Evolutionary conservation across 2,329 filamentous ascomycete species (phyloP).

Genomic region (Colletotrichum tabaci): DNA sequence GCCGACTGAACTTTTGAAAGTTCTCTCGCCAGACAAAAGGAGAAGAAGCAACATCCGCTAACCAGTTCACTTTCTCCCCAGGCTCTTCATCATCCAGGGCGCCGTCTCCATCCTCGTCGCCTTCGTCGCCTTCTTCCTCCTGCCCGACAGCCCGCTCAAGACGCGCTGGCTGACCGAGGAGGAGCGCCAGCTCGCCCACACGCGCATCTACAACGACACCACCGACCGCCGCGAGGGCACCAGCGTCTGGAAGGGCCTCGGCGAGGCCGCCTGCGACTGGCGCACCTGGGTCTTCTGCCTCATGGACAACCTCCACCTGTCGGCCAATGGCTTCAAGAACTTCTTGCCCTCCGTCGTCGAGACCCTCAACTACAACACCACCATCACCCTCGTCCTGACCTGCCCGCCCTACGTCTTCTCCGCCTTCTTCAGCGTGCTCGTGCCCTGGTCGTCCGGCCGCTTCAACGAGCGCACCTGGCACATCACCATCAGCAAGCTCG

Average conservation of each 20-base stretch:
- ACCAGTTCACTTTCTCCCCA: neutral
- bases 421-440: conserved; percentile 55
- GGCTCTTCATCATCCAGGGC: conserved; percentile 60
- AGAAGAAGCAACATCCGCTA: neutral
- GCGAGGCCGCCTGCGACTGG: conserved; percentile 60
- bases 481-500: conserved; percentile 58
- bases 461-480: conserved; percentile 66
- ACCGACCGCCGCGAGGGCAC: conserved; percentile 56
- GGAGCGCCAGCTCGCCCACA: conserved; percentile 57
- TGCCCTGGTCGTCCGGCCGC: conserved; percentile 59
- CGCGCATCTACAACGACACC: conserved; percentile 49
- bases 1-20: too few species aligned
- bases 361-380: conserved; percentile 59
- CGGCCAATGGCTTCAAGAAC: conserved; percentile 62
- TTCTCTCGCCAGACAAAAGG: neutral
- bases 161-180: conserved; percentile 57
- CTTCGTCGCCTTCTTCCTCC: conserved; percentile 52
- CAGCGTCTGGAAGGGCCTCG: conserved; percentile 59
- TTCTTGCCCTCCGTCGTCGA: conserved; percentile 55
- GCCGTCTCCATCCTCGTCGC: conserved; percentile 54
- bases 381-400: conserved; percentile 63
- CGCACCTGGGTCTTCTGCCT: conserved; percentile 65
- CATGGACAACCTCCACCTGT: conserved; percentile 67
- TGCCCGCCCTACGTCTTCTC: conserved; percentile 62
- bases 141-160: conserved; percentile 58